Base-by-base conservation (phyloP, 2,329 filamentous ascomycete species). In the Bretziella fagacearum region DNA sequence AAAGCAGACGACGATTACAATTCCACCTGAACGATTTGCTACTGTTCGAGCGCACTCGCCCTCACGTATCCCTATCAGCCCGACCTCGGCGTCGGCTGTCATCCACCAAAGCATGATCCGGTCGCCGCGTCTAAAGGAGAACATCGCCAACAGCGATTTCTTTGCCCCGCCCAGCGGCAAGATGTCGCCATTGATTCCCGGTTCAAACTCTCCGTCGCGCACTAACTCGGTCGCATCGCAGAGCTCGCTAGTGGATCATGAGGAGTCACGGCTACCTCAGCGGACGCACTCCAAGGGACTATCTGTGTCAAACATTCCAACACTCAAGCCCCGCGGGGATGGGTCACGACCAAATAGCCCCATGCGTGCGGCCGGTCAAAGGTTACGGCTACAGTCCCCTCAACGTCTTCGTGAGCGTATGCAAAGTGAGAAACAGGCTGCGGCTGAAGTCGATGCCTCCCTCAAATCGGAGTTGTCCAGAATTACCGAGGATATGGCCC, bases 331-430 rank as follows among this genome's bases (percentile, higher is more conserved):
- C 1, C 57, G 63, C 3, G 27, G 46, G 20, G 27, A 43, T 13
- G n/a, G n/a, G n/a, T 37, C 46, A 18, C 43, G 45, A 27, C 33
- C 51, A n/a, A 45, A 17, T 27, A 53, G 52, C 35, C 61, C 64
- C 13, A 59, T 56, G n/a, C 68, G 63, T 46, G 56, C 53, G 53
- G 63, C 65, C 2, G 62, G 71, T 51, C 63, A 63, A 44, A 80
- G 77, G 54, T 66, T 84, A 27, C 77, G 81, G 8, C 69, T 84
- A 8, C 79, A 84, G 52, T 80, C 74, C 11, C 71, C 79, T 0
- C 80, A 81, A 55, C 87, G 82, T 58, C 66, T 89, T 17, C 81
- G 87, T 15, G 87, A 95, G 63, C 79, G 89, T 27, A 69, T 95
- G 1, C 81, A 89, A 55, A 79, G 75, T 41, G 86, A 94, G 59